Percentiles rank a stretch among this genome's conserved stretches.
Evolutionary conservation across 208 protist genomes (phyloP).

Genomic region (Kentomonas sorsogonicus): DNA sequence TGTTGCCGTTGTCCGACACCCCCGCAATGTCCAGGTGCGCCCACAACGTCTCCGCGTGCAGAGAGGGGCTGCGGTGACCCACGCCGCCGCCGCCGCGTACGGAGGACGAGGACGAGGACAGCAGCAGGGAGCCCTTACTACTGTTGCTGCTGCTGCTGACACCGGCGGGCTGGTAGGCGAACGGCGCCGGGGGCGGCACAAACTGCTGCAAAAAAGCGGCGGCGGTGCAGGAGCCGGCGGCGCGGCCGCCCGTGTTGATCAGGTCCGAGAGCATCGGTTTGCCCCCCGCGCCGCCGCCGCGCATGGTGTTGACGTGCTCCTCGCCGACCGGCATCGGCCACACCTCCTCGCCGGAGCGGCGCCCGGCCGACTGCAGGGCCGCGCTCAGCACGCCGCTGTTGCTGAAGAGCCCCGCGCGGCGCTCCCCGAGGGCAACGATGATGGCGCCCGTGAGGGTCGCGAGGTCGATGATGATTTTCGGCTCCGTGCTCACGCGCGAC

Average conservation of each 20-base stretch:
- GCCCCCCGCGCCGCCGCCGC: constrained; percentile 57
- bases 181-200: constrained; percentile 30
- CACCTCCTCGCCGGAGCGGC: constrained; percentile 59
- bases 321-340: constrained; percentile 86
- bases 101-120: no score
- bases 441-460: constrained; percentile 90
- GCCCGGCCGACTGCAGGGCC: constrained; percentile 45
- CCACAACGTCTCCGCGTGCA: constrained; percentile 24
- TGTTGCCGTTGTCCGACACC: constrained; percentile 50
- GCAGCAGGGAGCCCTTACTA: no score
- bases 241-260: constrained; percentile 44
- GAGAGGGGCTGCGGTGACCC: background rate
- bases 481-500: constrained; percentile 39
- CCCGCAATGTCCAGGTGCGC: constrained; percentile 85
- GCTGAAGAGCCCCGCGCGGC: constrained; percentile 72
- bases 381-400: constrained; percentile 32
- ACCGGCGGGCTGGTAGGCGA: constrained; percentile 2
- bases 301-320: constrained; percentile 67
- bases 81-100: no score
- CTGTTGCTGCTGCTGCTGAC: no score
- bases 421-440: constrained; percentile 65
- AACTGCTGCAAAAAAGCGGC: constrained; percentile 82
- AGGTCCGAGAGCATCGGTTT: no score
- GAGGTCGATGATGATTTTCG: constrained; percentile 87
- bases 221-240: constrained; percentile 73